phyloP scores from a whole-genome alignment of 495 filamentous ascomycete genomes.

The Podospora pseudocomata region DNA sequence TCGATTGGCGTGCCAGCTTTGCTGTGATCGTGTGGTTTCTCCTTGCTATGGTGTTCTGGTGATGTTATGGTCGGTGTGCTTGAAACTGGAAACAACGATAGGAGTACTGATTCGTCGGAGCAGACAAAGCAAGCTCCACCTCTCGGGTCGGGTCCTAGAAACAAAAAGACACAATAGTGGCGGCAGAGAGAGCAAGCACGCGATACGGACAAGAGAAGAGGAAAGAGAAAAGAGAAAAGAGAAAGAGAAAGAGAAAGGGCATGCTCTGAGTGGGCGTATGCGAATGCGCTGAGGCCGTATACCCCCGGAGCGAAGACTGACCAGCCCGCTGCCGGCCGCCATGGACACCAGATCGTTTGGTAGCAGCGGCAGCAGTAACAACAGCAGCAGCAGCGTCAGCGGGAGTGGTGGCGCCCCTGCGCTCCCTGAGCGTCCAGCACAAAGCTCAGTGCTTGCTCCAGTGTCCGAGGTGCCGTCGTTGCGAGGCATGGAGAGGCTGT shows the following conservation, averaged over 20 bases:
- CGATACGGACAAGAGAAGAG: slow-evolving; percentile 2
- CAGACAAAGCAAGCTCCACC: background rate
- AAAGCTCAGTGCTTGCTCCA: slow-evolving; percentile 20
- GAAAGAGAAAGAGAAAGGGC: background rate
- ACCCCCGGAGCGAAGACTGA: slow-evolving; percentile 16
- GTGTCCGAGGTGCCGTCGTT: slow-evolving; percentile 26
- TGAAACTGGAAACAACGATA: background rate
- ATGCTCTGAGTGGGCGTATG: background rate
- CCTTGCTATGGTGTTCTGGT: background rate
- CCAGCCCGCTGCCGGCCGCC: slow-evolving; percentile 24
- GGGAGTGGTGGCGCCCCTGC: slow-evolving; percentile 12
- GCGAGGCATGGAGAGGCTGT: slow-evolving; percentile 22
- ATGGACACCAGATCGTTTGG: slow-evolving; percentile 28
- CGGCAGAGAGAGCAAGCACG: background rate
- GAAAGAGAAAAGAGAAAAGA: slow-evolving; percentile 2
- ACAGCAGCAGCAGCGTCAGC: background rate
- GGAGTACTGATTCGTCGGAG: background rate
- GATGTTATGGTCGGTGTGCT: background rate
- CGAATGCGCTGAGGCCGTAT: slow-evolving; percentile 9
- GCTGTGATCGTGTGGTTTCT: background rate
- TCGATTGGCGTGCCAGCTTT: background rate
- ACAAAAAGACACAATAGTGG: background rate
- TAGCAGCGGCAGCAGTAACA: background rate
- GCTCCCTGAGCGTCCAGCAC: slow-evolving; percentile 25
- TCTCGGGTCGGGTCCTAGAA: background rate